Percentiles rank a stretch among this genome's conserved stretches.
Conservation (phyloP, 768 basidiomycete species). For the Tubosaeta brunneosetosa region DNA sequence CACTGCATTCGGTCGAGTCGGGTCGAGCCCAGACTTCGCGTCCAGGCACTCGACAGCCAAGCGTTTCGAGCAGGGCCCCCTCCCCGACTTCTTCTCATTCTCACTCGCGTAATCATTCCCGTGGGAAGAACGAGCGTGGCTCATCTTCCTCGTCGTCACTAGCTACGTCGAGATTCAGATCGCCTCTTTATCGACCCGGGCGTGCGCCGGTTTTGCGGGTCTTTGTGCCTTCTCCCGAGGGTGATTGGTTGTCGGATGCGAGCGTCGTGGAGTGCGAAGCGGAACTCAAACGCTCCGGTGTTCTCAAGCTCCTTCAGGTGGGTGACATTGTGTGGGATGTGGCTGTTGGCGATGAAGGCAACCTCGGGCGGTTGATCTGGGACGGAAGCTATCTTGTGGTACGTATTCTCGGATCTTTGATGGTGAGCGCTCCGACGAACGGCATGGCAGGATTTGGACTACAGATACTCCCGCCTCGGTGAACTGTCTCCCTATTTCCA, state of each 20-base stretch:
- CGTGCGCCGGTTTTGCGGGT: conserved; percentile 76
- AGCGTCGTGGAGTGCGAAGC: conserved; percentile 80
- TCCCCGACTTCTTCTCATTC: conserved; percentile 48
- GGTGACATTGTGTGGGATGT: conserved; percentile 88
- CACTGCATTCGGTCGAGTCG: conserved; percentile 5
- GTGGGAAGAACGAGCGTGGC: conserved; percentile 26
- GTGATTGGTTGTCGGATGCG: conserved; percentile 80
- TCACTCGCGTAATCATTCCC: conserved; percentile 38
- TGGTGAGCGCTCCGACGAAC: background rate
- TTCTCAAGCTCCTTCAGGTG: conserved; percentile 55
- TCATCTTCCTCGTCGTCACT: conserved; percentile 22
- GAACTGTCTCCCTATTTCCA: conserved; percentile 80
- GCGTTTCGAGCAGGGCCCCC: conserved; percentile 57
- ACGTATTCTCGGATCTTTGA: conserved; percentile 28
- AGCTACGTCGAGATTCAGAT: conserved; percentile 43
- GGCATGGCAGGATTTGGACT: conserved; percentile 69
- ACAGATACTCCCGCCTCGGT: conserved; percentile 69
- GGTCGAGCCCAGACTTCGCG: conserved; percentile 19
- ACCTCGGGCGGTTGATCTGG: conserved; percentile 80
- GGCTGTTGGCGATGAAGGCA: conserved; percentile 82
- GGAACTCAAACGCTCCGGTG: conserved; percentile 54
- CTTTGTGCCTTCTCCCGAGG: conserved; percentile 83
- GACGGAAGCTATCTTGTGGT: conserved; percentile 87
- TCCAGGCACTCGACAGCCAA: conserved; percentile 33
- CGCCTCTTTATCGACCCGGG: conserved; percentile 63